phyloP scores from a whole-genome alignment of 352 stramenopile genomes.

The Thalassiosira exigua region DNA sequence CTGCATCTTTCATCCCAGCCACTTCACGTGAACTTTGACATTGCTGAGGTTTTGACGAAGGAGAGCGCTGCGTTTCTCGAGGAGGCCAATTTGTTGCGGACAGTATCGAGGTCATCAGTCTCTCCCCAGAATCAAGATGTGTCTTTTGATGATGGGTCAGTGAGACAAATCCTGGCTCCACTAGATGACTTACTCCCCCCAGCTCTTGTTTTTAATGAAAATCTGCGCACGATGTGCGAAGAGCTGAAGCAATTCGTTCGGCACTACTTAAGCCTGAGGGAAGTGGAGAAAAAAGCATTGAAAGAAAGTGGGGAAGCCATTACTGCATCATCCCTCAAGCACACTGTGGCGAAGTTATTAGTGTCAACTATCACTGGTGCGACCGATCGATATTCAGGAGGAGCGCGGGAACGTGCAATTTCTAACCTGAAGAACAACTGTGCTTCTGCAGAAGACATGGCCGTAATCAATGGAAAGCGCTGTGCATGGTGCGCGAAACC shows the following conservation, averaged over 20 bases:
- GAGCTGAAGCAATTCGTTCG: conserved; percentile 68
- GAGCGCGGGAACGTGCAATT: conserved; percentile 68
- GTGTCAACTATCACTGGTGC: conserved; percentile 41
- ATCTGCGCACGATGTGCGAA: conserved; percentile 32
- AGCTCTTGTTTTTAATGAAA: conserved; percentile 10
- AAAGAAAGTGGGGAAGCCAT: conserved; percentile 57
- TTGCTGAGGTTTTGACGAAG: conserved; percentile 61
- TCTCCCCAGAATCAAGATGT: conserved; percentile 2
- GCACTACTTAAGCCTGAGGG: conserved; percentile 60
- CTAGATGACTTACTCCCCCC: conserved; percentile 16
- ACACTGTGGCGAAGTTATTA: conserved; percentile 38
- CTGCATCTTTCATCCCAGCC: conserved; percentile 51
- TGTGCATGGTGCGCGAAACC: conserved; percentile 69
- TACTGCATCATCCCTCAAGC: conserved; percentile 35
- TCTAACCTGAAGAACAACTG: conserved; percentile 52
- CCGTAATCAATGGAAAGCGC: conserved; percentile 51
- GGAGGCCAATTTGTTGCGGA: conserved; percentile 29
- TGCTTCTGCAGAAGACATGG: conserved; percentile 46
- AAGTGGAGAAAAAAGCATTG: conserved; percentile 68
- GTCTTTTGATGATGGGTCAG: conserved; percentile 43
- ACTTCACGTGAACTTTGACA: conserved; percentile 69
- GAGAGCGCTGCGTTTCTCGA: conserved; percentile 50
- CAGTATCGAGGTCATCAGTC: not conserved
- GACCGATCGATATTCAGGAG: conserved; percentile 66
- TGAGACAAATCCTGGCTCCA: conserved; percentile 35